phyloP scores from a whole-genome alignment of 1,139 yeast species.

The Zygosaccharomyces sapae region DNA sequence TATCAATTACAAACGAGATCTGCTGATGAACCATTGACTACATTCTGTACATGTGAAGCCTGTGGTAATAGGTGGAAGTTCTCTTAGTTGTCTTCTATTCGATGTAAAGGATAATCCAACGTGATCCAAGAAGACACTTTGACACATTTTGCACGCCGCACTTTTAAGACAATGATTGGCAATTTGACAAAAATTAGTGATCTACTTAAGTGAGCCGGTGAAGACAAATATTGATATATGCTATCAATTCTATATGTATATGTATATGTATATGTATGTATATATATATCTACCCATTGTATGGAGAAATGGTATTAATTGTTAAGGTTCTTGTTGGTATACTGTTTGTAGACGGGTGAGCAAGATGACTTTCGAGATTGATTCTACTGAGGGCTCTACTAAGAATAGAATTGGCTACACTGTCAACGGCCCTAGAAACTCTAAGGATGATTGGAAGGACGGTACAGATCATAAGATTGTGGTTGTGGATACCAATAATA shows the following conservation, averaged over 20 bases:
- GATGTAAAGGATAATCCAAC: conserved; percentile 3
- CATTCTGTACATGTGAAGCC: conserved; percentile 94
- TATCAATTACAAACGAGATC: conserved; percentile 97
- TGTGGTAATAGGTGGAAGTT: conserved; percentile 99
- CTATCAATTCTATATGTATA: neutral
- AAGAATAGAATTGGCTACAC: neutral
- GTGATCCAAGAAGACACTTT: conserved; percentile 1
- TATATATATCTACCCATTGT: neutral
- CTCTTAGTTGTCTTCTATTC: conserved; percentile 41
- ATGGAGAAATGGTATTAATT: neutral
- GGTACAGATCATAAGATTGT: neutral
- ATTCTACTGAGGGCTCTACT: neutral
- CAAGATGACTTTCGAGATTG: neutral
- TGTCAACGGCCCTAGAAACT: neutral
- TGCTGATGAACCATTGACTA: conserved; percentile 97
- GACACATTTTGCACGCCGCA: conserved; percentile 2
- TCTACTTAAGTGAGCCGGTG: too few relatives aligned
- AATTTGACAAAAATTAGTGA: too few relatives aligned
- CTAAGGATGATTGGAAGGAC: neutral
- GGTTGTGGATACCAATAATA: neutral
- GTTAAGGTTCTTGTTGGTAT: neutral
- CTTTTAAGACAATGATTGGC: neutral
- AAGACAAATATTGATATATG: neutral
- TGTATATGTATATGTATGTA: neutral
- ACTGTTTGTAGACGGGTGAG: neutral